A percentile compares a stretch with the other conserved stretches of the same genome.
Conservation (phyloP, 805 yeast genomes). For the Wickerhamiella azymoides region DNA sequence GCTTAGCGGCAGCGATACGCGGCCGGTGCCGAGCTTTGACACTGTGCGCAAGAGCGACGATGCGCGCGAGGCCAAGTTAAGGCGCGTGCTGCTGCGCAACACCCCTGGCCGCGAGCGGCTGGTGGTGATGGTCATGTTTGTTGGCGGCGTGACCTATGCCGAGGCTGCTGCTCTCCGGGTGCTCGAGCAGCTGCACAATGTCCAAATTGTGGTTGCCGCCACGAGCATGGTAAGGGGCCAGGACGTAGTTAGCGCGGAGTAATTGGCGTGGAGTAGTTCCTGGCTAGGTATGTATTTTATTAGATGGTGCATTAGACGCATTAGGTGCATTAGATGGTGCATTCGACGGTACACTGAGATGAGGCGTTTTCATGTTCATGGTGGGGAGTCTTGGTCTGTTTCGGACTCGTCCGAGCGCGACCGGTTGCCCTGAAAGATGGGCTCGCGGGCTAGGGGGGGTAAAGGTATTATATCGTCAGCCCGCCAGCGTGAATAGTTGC, state of each 20-base stretch:
- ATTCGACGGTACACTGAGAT: too few relatives aligned
- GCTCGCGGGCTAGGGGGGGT: too few relatives aligned
- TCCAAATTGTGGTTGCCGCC: constrained; percentile 32
- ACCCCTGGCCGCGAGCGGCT: constrained; percentile 22
- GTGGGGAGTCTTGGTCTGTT: too few relatives aligned
- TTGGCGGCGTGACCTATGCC: constrained; percentile 81
- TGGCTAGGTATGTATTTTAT: neutral
- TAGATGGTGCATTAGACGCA: too few relatives aligned
- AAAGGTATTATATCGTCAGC: too few relatives aligned
- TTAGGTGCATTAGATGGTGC: too few relatives aligned
- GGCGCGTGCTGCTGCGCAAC: constrained; percentile 23
- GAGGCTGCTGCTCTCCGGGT: constrained; percentile 62
- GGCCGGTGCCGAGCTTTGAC: constrained; percentile 12
- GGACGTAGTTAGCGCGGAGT: neutral
- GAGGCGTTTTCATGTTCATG: too few relatives aligned
- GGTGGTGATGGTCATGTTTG: constrained; percentile 36
- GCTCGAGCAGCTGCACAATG: constrained; percentile 29
- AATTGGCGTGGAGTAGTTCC: too few relatives aligned
- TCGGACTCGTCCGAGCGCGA: too few relatives aligned
- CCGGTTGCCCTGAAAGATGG: too few relatives aligned
- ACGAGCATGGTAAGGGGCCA: constrained; percentile 36
- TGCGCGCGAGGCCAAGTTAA: constrained; percentile 23
- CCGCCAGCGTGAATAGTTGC: too few relatives aligned
- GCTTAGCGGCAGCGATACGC: constrained; percentile 27
- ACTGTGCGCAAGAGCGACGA: constrained; percentile 13